phyloP scores from a whole-genome alignment of 2,329 filamentous ascomycete species.

The Emergomyces africanus region DNA sequence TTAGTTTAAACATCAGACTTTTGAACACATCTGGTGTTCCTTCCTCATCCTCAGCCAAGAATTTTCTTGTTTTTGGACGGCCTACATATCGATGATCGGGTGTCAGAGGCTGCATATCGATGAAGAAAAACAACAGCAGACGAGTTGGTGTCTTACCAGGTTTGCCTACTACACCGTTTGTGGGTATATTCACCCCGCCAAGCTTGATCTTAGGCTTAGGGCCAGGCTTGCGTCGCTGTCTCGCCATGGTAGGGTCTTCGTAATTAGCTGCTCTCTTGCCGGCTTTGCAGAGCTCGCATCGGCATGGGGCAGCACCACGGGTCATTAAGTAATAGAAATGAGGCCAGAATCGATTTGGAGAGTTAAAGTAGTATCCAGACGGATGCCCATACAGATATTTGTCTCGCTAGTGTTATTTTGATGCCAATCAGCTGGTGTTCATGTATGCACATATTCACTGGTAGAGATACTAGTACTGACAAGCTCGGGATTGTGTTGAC shows the following conservation, averaged over 20 bases:
- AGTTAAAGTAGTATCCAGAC: conserved; percentile 38
- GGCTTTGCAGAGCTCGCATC: conserved; percentile 37
- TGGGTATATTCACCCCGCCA: neutral
- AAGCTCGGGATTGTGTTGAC: conserved; percentile 24
- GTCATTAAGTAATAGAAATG: conserved; percentile 47
- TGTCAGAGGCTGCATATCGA: neutral
- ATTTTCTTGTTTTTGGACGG: conserved; percentile 5
- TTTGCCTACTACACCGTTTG: neutral
- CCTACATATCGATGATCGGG: neutral
- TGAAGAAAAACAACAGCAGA: neutral
- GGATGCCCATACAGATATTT: conserved; percentile 48
- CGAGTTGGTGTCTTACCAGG: neutral
- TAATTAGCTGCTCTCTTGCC: conserved; percentile 6
- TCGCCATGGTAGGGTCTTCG: conserved; percentile 1
- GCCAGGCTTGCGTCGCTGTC: neutral
- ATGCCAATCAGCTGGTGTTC: neutral
- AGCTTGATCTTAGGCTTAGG: neutral
- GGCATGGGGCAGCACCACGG: conserved; percentile 32
- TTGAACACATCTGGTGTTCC: conserved; percentile 44
- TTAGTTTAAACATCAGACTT: conserved; percentile 36
- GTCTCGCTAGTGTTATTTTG: conserved; percentile 30
- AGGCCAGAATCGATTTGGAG: conserved; percentile 40
- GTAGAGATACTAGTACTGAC: conserved; percentile 16
- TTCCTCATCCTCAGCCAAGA: conserved; percentile 32
- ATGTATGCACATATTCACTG: neutral